These are phyloP conservation scores for Chenopodium suecicum DNA, from an alignment of 148 eudicot genomes.

Conservation along the genomic window DNA sequence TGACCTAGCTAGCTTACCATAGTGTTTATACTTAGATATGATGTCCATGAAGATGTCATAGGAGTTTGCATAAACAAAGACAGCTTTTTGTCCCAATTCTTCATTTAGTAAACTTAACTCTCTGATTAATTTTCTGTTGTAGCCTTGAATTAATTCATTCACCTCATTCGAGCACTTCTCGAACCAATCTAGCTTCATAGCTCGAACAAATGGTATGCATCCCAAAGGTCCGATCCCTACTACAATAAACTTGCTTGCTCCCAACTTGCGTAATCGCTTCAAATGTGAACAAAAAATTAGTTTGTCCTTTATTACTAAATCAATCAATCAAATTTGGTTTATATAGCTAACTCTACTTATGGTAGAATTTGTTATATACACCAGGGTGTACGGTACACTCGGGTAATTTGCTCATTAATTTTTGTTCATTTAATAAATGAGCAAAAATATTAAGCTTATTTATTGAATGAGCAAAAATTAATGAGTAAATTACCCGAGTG, in stretches of 20 bases:
- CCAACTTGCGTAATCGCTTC: conserved; percentile 48
- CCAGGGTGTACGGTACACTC: too few relatives aligned
- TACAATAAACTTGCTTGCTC: conserved; percentile 56
- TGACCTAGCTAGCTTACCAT: conserved; percentile 35
- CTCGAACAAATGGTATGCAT: conserved; percentile 62
- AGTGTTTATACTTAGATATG: conserved; percentile 35
- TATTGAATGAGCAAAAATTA: too few relatives aligned
- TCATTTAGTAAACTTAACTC: conserved; percentile 32
- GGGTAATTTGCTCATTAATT: too few relatives aligned
- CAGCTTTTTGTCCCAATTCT: conserved; percentile 36
- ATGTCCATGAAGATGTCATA: conserved; percentile 48
- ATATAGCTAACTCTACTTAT: too few relatives aligned
- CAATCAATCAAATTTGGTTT: too few relatives aligned
- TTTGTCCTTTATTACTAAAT: neutral
- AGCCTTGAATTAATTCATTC: conserved; percentile 42
- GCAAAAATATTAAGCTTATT: too few relatives aligned
- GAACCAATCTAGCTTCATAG: conserved; percentile 34
- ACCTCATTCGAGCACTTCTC: conserved; percentile 42
- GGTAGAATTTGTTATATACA: too few relatives aligned
- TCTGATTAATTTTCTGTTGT: conserved; percentile 42
- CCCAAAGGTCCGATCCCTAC: conserved; percentile 63
- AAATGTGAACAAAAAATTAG: conserved; percentile 3
- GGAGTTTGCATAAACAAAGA: conserved; percentile 51
- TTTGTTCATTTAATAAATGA: too few relatives aligned
- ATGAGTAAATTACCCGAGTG: too few relatives aligned